Evolutionary conservation across 768 basidiomycete genomes (phyloP), one percentile per base, ranked within the genome.

Genomic region (Boletellus emodensis): DNA sequence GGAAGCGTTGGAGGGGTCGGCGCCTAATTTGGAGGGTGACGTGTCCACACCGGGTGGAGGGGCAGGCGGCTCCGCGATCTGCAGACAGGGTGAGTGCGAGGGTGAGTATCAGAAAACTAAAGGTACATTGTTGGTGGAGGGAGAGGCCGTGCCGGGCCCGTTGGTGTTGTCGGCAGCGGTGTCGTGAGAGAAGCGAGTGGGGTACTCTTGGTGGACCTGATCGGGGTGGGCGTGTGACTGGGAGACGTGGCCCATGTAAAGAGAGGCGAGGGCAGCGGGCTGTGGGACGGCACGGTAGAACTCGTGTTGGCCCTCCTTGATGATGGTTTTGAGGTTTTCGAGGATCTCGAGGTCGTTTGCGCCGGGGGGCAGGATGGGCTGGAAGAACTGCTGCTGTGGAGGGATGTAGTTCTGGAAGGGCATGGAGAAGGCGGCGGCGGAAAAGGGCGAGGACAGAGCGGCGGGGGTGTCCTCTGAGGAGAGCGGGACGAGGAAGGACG

Each of bases 221-320:
- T 72, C 74, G 42, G 64, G 71, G 6, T 65, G 54, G 24, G 24
- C 24, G 9, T n/a, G n/a, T n/a, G n/a, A n/a, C n/a, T n/a, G n/a
- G n/a, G 48, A 39, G 46, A 69, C 67, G n/a, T 75, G 68, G 33
- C 87, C 87, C 50, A 80, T 68, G 68, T 86, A 90, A 49, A 86
- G 68, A 42, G 72, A 75, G 33, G 82, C 83, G 35, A 90, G 79
- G 43, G 75, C 77, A 14, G 73, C 74, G 26, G 87, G 88, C 52
- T 82, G 77, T 22, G 88, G 85, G 40, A 79, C 62, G 26, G 87
- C 79, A 20, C 79, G 78, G 64, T 80, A 90, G 57, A 82, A 73
- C 48, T 85, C 80, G 66, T 90, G 87, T 61, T 90, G 87, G 44
- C 79, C 80, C 30, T 73, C 75, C 61, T 82, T 84, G 67, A 90